Evolutionary conservation across 441 rosid genomes (phyloP).

Genomic region (Erysimum cheiri): DNA sequence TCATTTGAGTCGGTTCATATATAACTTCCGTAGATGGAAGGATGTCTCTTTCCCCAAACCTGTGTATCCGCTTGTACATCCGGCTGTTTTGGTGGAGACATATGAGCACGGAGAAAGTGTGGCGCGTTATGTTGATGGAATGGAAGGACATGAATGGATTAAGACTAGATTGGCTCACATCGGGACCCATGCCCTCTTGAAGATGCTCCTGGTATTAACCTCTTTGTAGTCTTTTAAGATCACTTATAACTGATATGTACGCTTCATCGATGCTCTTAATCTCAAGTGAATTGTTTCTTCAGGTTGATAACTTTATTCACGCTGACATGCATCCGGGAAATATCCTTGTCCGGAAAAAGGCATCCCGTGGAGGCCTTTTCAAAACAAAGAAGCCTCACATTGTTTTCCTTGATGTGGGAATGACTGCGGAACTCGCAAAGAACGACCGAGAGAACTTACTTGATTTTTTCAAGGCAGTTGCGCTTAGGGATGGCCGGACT

Average conservation of each 20-base stretch:
- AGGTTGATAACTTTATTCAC: constrained; percentile 99
- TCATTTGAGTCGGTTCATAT: constrained; percentile 92
- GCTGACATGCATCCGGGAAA: constrained; percentile 99
- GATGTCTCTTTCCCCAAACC: constrained; percentile 99
- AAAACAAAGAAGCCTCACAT: constrained; percentile 96
- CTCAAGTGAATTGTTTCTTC: constrained; percentile 39
- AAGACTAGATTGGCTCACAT: constrained; percentile 95
- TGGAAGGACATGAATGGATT: constrained; percentile 73
- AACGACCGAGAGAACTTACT: constrained; percentile 80
- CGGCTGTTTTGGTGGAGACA: constrained; percentile 98
- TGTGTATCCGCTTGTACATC: constrained; percentile 97
- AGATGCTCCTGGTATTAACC: constrained; percentile 89
- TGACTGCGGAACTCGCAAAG: constrained; percentile 99
- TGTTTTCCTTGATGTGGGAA: constrained; percentile 98
- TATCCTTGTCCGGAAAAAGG: constrained; percentile 84
- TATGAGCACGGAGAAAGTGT: constrained; percentile 98
- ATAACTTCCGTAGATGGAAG: constrained; percentile 94
- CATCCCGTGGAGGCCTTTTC: constrained; percentile 75
- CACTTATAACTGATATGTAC: constrained; percentile 8
- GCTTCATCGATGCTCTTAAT: background rate
- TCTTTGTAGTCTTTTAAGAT: constrained; percentile 7
- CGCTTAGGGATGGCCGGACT: constrained; percentile 90
- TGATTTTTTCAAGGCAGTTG: constrained; percentile 96
- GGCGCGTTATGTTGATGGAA: constrained; percentile 81
- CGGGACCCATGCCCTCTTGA: constrained; percentile 97